A percentile compares a stretch with the other conserved stretches of the same genome.
Conservation (phyloP, 148 eudicot genomes). For the Rhododendron vialii region DNA sequence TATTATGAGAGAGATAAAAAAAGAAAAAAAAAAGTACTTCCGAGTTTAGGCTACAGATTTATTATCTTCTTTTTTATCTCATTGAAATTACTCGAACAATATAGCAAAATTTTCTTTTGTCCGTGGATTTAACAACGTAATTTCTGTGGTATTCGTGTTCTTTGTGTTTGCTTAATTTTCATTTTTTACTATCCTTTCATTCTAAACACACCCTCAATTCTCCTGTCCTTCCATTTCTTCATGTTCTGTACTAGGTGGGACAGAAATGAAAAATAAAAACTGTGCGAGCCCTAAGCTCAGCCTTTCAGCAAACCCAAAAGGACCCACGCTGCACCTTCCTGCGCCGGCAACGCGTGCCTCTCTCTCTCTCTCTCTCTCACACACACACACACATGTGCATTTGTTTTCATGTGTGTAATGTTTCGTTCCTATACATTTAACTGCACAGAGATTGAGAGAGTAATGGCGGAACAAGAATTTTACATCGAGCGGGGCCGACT, state of each 20-base stretch:
- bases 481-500: too few relatives aligned
- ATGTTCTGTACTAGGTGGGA: background rate
- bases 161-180: background rate
- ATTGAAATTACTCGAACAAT: too few relatives aligned
- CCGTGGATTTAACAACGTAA: too few relatives aligned
- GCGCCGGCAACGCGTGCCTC: slow-evolving; percentile 81
- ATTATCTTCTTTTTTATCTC: too few relatives aligned
- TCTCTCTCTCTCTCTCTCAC: slow-evolving; percentile 16
- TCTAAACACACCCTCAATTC: background rate
- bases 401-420: background rate
- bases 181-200: background rate
- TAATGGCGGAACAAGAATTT: too few relatives aligned
- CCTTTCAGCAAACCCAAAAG: slow-evolving; percentile 19
- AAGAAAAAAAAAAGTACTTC: too few relatives aligned
- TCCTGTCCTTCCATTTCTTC: background rate
- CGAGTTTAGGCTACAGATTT: too few relatives aligned
- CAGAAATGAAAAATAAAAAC: background rate
- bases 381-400: too few relatives aligned
- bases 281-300: slow-evolving; percentile 14
- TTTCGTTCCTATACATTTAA: too few relatives aligned
- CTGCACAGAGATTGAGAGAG: background rate
- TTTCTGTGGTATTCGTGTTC: background rate
- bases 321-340: slow-evolving; percentile 37
- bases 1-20: too few relatives aligned
- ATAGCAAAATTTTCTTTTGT: too few relatives aligned